Evolutionary conservation across 208 protist species (phyloP), one percentile per base, ranked within the genome.

Genomic region (Acanthamoeba polyphaga): DNA sequence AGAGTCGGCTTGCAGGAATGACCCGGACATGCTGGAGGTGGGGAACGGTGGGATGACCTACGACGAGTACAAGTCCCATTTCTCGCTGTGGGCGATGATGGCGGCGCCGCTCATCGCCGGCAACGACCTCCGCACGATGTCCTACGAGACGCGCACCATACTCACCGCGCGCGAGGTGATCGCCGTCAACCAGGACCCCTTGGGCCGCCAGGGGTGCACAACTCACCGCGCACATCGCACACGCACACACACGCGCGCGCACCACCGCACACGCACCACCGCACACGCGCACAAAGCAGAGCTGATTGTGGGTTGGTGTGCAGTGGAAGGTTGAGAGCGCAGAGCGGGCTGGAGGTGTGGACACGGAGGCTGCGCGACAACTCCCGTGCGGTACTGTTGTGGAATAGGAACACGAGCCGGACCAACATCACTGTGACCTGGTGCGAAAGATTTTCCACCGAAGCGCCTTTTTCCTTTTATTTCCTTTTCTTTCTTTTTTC

Each of bases 171-270:
- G 32, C 19, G 96, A 97, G 15, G 85, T 96, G 27, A 97, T 97
- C 53, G 55, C 43, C 53, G 95, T 97, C 22, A 70, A 97, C 46
- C 96, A 97, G 85, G 96, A 97, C 66, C 43, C 93, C 49, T 22
- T 97, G 0, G 96, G 96, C 43, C 55, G 51, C 12, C 92, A 96
- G 74, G 95, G 95, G 49, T 64, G 58, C 49, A 19, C 4, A 43
- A 43, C 2, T 43, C 38, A 43, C 38, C 38, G 38, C 38, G 38
- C 38, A 6, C 2, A 2, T 2, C 38, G 27, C 58, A 27, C 58
- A 64, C 13, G 17, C 58, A 64, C 6, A 64, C 58, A 64, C 58
- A 27, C 58, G 22, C 58, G 8, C 58, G 17, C 53, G 53, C 2
- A 58, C 53, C 1, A 9, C 5, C 53, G 53, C 53, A 58, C 53